Percentiles rank a stretch among this genome's conserved stretches.
phyloP scores from a whole-genome alignment of 2,329 filamentous ascomycete genomes.

The Diaporthe batatas region DNA sequence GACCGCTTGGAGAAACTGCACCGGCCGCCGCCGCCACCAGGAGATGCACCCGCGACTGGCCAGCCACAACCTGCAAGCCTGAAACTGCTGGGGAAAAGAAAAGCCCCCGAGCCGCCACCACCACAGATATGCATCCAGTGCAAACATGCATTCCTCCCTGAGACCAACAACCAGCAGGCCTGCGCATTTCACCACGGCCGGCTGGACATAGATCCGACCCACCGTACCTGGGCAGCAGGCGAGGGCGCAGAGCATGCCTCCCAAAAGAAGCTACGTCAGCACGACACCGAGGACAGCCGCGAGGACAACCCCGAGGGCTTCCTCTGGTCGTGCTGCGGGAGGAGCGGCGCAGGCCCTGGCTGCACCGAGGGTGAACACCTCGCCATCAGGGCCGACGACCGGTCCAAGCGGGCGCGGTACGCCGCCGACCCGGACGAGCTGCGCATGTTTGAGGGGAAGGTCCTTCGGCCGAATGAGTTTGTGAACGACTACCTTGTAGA shows the following conservation, averaged over 20 bases:
- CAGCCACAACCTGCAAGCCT: background rate
- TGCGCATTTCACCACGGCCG: constrained; percentile 37
- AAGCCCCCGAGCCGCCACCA: background rate
- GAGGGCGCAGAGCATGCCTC: background rate
- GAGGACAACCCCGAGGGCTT: constrained; percentile 34
- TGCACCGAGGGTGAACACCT: constrained; percentile 37
- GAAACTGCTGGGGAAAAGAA: constrained; percentile 30
- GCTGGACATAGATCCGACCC: constrained; percentile 2
- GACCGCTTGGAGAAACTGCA: constrained; percentile 32
- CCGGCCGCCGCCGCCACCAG: background rate
- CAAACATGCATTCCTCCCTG: constrained; percentile 27
- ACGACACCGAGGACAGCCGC: constrained; percentile 21
- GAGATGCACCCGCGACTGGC: background rate
- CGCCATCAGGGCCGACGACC: constrained; percentile 31
- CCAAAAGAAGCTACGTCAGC: background rate
- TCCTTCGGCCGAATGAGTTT: constrained; percentile 38
- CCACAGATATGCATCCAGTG: constrained; percentile 40
- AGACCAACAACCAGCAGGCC: constrained; percentile 30
- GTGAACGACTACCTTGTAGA: constrained; percentile 35
- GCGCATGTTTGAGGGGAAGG: constrained; percentile 37
- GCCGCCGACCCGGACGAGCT: constrained; percentile 3
- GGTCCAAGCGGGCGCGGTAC: constrained; percentile 19
- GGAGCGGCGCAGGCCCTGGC: constrained; percentile 24
- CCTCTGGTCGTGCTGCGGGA: constrained; percentile 37
- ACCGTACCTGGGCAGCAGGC: constrained; percentile 20